A percentile compares a stretch with the other conserved stretches of the same genome.
phyloP scores from a whole-genome alignment of 768 basidiomycete species.

The Rhizopogon vesiculosus region DNA sequence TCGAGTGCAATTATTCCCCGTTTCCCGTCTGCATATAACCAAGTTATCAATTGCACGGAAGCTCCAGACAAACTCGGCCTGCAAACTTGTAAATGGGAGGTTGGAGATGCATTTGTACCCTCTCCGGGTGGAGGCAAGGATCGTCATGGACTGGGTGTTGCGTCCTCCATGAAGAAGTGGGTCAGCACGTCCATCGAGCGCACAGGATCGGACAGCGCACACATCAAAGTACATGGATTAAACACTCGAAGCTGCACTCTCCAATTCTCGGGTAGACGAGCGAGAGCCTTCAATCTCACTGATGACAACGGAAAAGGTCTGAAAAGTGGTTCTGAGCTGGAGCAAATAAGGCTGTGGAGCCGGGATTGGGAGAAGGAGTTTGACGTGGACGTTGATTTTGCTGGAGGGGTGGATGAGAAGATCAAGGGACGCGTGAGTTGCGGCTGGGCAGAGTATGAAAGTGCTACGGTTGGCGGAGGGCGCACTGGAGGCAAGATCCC shows the following conservation, averaged over 20 bases:
- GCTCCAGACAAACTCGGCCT: conserved; percentile 30
- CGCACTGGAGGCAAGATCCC: conserved; percentile 46
- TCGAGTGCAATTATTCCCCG: conserved; percentile 37
- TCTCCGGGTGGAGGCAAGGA: conserved; percentile 29
- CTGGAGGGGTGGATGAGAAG: conserved; percentile 14
- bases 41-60: conserved; percentile 28
- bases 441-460: conserved; percentile 67
- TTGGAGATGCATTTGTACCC: conserved; percentile 28
- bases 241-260: conserved; percentile 65
- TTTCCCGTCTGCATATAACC: conserved; percentile 46
- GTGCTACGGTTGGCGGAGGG: conserved; percentile 45
- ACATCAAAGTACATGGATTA: conserved; percentile 44
- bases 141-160: background rate
- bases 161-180: conserved; percentile 27
- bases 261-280: conserved; percentile 45
- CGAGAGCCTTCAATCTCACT: conserved; percentile 37
- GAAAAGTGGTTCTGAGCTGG: conserved; percentile 38
- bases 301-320: conserved; percentile 30
- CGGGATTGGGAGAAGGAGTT: conserved; percentile 53
- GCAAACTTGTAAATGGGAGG: conserved; percentile 46
- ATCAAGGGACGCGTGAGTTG: conserved; percentile 49
- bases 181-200: conserved; percentile 39
- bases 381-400: conserved; percentile 50
- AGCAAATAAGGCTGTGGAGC: conserved; percentile 52
- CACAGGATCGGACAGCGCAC: conserved; percentile 39